Percentiles rank a stretch among this genome's conserved stretches.
These are phyloP conservation scores for Phytopythium delawarense DNA, from an alignment of 352 stramenopile species.

Conservation along the genomic window DNA sequence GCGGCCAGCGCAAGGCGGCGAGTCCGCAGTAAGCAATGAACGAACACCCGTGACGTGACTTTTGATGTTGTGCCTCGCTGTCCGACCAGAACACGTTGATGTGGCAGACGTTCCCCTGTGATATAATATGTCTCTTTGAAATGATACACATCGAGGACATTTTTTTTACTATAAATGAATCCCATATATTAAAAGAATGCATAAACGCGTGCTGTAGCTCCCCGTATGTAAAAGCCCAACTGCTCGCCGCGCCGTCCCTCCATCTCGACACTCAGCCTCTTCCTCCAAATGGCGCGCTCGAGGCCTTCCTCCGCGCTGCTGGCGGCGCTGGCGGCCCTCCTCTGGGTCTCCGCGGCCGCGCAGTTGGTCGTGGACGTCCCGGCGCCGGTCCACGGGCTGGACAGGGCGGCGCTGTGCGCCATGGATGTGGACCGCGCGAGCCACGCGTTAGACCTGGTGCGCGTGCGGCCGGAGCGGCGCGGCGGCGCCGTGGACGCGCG, in stretches of 20 bases:
- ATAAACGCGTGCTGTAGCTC: too few species aligned
- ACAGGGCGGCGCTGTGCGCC: constrained; percentile 53
- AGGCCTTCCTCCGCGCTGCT: not conserved
- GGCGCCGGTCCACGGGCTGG: constrained; percentile 14
- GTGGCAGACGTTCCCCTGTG: too few species aligned
- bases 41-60: not conserved
- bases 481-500: not conserved
- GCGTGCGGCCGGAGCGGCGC: constrained; percentile 26
- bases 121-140: too few species aligned
- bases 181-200: too few species aligned
- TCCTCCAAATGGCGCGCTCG: not conserved
- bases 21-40: not conserved
- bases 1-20: not conserved
- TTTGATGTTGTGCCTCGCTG: not conserved
- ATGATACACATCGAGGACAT: too few species aligned
- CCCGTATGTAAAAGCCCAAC: too few species aligned
- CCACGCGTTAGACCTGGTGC: constrained; percentile 34
- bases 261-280: not conserved
- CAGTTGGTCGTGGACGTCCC: constrained; percentile 1
- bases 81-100: too few species aligned
- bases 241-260: not conserved
- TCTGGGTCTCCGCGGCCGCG: not conserved
- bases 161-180: too few species aligned
- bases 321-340: not conserved
- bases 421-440: constrained; percentile 41